Conservation (phyloP, 345 rosid species). For the Raphanus raphanistrum region DNA sequence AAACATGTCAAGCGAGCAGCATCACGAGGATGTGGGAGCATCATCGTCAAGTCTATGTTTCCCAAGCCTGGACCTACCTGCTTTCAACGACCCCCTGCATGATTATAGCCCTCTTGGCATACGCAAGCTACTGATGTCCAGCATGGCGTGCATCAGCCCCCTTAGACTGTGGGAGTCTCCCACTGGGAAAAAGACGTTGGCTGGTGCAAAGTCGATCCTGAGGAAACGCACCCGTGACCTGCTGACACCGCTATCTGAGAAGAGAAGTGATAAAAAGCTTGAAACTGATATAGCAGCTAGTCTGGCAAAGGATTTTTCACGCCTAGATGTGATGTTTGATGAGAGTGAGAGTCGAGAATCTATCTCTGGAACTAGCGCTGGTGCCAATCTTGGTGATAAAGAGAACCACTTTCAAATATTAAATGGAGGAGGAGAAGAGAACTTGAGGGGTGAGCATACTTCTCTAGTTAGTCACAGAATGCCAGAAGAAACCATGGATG, state of each 20-base stretch:
- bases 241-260: constrained; percentile 87
- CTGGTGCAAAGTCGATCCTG: constrained; percentile 77
- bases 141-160: constrained; percentile 84
- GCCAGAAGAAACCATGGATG: constrained; percentile 33
- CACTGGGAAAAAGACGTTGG: constrained; percentile 79
- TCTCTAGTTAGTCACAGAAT: constrained; percentile 4
- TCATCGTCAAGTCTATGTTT: constrained; percentile 83
- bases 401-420: constrained; percentile 47
- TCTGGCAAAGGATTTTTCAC: constrained; percentile 75
- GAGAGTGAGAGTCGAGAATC: constrained; percentile 47
- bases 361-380: constrained; percentile 34
- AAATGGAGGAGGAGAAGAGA: constrained; percentile 40
- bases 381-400: constrained; percentile 47
- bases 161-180: constrained; percentile 94
- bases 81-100: constrained; percentile 76
- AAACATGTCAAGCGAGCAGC: constrained; percentile 41
- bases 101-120: constrained; percentile 98
- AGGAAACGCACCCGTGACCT: constrained; percentile 86
- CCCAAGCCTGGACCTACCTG: constrained; percentile 89
- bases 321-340: constrained; percentile 78
- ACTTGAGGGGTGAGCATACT: constrained; percentile 26
- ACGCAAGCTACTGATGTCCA: constrained; percentile 90
- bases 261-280: constrained; percentile 77
- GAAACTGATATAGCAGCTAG: constrained; percentile 67
- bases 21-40: constrained; percentile 55